Conservation (phyloP, 805 yeast genomes). For the Yarrowia sp. region DNA sequence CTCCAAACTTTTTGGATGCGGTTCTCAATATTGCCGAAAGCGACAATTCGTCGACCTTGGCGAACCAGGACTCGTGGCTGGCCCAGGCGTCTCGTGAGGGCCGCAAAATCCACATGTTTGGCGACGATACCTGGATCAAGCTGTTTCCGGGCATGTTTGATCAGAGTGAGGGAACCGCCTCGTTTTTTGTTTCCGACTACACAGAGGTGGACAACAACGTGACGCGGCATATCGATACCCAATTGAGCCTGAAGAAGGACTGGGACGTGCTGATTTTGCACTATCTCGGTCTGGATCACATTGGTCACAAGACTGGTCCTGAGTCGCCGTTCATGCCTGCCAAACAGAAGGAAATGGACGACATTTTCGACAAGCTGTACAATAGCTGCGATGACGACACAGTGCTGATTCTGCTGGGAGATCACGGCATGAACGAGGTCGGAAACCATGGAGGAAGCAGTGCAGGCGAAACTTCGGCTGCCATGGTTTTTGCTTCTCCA, state of each 20-base stretch:
- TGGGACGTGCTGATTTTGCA: slow-evolving; percentile 94
- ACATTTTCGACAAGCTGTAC: slow-evolving; percentile 55
- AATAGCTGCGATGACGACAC: slow-evolving; percentile 55
- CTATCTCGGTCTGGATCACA: slow-evolving; percentile 93
- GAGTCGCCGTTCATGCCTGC: slow-evolving; percentile 75
- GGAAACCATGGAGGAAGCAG: slow-evolving; percentile 99
- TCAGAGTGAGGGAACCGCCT: slow-evolving; percentile 82
- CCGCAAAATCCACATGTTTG: slow-evolving; percentile 77
- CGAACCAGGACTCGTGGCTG: slow-evolving; percentile 86
- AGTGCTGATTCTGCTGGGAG: slow-evolving; percentile 80
- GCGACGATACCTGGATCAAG: slow-evolving; percentile 98
- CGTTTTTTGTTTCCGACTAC: slow-evolving; percentile 94
- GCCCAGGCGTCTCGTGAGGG: slow-evolving; percentile 60
- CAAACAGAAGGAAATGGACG: slow-evolving; percentile 89
- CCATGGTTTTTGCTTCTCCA: slow-evolving; percentile 71
- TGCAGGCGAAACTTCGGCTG: slow-evolving; percentile 89
- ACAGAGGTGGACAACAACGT: slow-evolving; percentile 94
- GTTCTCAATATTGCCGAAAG: slow-evolving; percentile 92
- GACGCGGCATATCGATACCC: slow-evolving; percentile 74
- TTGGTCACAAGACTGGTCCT: slow-evolving; percentile 98
- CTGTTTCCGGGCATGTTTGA: slow-evolving; percentile 76
- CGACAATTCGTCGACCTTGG: slow-evolving; percentile 71
- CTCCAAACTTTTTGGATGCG: slow-evolving; percentile 94
- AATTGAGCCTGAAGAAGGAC: slow-evolving; percentile 44
- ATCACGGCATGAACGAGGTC: slow-evolving; percentile 94